Evolutionary conservation across 495 filamentous ascomycete species (phyloP), one percentile per base, ranked within the genome.

Genomic region (Penicillium paxilli): DNA sequence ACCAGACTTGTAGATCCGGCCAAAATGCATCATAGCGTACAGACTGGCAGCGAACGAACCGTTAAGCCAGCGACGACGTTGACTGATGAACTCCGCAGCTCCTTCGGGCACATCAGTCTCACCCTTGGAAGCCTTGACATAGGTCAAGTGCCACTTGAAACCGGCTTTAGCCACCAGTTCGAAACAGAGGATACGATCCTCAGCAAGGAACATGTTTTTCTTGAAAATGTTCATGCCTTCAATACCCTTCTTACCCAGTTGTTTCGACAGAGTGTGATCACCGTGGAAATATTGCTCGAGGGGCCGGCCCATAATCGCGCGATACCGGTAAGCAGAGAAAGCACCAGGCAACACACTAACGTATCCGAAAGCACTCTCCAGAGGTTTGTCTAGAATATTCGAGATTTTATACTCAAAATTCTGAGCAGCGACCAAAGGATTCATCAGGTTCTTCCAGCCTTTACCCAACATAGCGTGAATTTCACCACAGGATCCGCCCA

Each of bases 171-270:
- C 94, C 47, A 97, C 94, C 66, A 98, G 78, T 68, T 98, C 94
- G 80, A 98, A 98, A 76, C 94, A 98, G 38, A 98, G 82, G 77
- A 98, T 98, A 80, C 94, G 91, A 83, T 98, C 94, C 74, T 98
- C 94, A 63, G 94, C 94, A 80, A 98, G 89, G 81, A 98, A 98
- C 94, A 98, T 98, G 82, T 98, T 98, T 83, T 98, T 98, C 80
- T 98, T 98, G 85, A 98, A 98, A 58, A 98, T 98, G 63, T 97
- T 97, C 94, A 98, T 98, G 59, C 92, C 94, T 70, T 98, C 94
- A 66, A 98, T 97, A 77, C 94, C 94, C 81, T 98, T 98, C 76
- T 96, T 95, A 32, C 91, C 91, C 38, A 96, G 83, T 47, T 89
- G 83, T 73, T 93, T 93, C 51, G 94, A 95, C 12, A 97, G 81